Evolutionary conservation across 129 eudicot genomes (phyloP).

Genomic region (Flaveria trinervia): DNA sequence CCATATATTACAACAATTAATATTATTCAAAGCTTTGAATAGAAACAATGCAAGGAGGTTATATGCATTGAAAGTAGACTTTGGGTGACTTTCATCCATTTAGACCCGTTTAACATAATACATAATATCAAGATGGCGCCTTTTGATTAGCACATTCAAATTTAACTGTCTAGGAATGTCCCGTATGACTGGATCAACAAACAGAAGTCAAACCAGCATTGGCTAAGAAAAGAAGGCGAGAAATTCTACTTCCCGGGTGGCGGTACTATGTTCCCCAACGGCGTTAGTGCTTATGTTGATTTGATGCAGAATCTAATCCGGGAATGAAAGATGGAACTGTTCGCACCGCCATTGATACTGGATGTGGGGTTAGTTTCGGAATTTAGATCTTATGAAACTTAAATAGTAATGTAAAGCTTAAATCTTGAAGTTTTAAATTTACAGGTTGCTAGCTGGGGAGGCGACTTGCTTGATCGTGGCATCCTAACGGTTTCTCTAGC

Average conservation of each 20-base stretch:
- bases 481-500: slow-evolving; percentile 92
- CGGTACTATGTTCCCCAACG: slow-evolving; percentile 95
- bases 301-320: slow-evolving; percentile 75
- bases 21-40: neutral
- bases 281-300: slow-evolving; percentile 79
- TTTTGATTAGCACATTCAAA: slow-evolving; percentile 46
- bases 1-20: too few species aligned
- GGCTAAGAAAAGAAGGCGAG: slow-evolving; percentile 94
- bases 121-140: slow-evolving; percentile 11
- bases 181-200: slow-evolving; percentile 99
- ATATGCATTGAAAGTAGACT: neutral
- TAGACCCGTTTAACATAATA: neutral
- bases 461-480: slow-evolving; percentile 89
- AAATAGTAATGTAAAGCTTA: neutral
- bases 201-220: slow-evolving; percentile 89
- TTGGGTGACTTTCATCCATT: neutral
- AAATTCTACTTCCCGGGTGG: slow-evolving; percentile 96
- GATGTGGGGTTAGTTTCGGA: slow-evolving; percentile 83
- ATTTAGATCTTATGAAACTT: neutral
- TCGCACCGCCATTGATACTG: slow-evolving; percentile 93
- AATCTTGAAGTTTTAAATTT: slow-evolving; percentile 4
- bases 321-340: slow-evolving; percentile 87
- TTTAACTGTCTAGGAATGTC: slow-evolving; percentile 70
- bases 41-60: neutral
- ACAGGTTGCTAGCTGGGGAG: slow-evolving; percentile 99